Conservation (phyloP, 2,329 filamentous ascomycete genomes). For the Coniochaeta sp. region DNA sequence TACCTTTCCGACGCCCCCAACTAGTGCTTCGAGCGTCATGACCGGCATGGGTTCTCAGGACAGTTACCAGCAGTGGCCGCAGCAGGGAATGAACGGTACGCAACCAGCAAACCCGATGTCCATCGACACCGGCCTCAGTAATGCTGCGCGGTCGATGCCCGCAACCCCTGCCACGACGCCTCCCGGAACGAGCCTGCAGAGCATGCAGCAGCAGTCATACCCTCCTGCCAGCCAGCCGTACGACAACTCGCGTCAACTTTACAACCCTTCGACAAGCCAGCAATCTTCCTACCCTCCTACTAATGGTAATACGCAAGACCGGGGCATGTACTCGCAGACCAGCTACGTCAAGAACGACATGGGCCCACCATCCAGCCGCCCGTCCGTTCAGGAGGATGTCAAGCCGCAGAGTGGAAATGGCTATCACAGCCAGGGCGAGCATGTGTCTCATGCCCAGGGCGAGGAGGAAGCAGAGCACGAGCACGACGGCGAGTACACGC, state of each 20-base stretch:
- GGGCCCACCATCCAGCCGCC: constrained; percentile 67
- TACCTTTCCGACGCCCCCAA: constrained; percentile 89
- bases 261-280: constrained; percentile 63
- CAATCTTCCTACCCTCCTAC: constrained; percentile 57
- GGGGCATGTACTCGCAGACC: constrained; percentile 59
- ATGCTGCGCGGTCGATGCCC: constrained; percentile 78
- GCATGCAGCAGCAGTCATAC: constrained; percentile 72
- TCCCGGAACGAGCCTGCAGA: constrained; percentile 68
- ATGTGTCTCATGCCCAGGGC: constrained; percentile 43
- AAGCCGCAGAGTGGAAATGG: constrained; percentile 63
- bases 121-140: constrained; percentile 73
- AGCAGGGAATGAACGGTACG: constrained; percentile 53
- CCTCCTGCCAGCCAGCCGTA: constrained; percentile 62
- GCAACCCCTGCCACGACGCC: constrained; percentile 85
- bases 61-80: constrained; percentile 67
- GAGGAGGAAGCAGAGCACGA: constrained; percentile 68
- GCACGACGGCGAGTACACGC: constrained; percentile 78
- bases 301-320: constrained; percentile 51
- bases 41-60: constrained; percentile 65
- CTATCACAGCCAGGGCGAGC: constrained; percentile 43
- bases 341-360: constrained; percentile 80
- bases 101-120: constrained; percentile 66
- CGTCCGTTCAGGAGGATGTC: constrained; percentile 53
- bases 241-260: constrained; percentile 71
- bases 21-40: constrained; percentile 83